These are phyloP conservation scores for Aspergillus aculeatinus DNA, from an alignment of 2,329 filamentous ascomycete genomes.

Conservation along the genomic window DNA sequence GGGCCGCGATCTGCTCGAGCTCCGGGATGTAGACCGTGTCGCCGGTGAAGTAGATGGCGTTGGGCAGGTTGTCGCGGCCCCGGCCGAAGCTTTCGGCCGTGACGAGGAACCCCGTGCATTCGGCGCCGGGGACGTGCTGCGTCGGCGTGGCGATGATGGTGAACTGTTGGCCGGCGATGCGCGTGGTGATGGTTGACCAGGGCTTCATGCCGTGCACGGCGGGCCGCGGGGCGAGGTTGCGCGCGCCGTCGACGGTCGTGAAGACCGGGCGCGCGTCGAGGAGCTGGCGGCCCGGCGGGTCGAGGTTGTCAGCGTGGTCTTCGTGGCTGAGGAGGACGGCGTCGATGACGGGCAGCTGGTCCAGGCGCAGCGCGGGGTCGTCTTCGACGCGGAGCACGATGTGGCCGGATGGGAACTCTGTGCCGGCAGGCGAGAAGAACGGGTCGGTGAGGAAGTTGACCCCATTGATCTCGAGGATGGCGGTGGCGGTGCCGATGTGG, in stretches of 20 bases:
- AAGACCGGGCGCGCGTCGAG: constrained; percentile 50
- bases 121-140: constrained; percentile 45
- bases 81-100: constrained; percentile 40
- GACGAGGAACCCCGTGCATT: constrained; percentile 50
- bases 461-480: constrained; percentile 47
- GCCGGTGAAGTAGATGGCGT: constrained; percentile 52
- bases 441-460: constrained; percentile 49
- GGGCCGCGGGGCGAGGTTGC: constrained; percentile 46
- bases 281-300: constrained; percentile 46
- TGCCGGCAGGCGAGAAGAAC: constrained; percentile 45
- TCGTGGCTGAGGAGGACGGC: constrained; percentile 53
- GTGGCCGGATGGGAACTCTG: constrained; percentile 25
- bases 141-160: constrained; percentile 46
- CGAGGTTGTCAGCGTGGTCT: constrained; percentile 53
- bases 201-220: constrained; percentile 42
- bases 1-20: constrained; percentile 34
- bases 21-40: constrained; percentile 52
- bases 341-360: constrained; percentile 48
- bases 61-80: constrained; percentile 37
- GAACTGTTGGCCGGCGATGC: constrained; percentile 36
- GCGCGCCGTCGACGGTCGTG: constrained; percentile 48
- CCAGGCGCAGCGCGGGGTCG: constrained; percentile 37
- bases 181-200: constrained; percentile 38
- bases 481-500: constrained; percentile 51
- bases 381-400: constrained; percentile 32